Evolutionary conservation across 306 rosid species (phyloP).

Genomic region (Pyrus betulifolia): DNA sequence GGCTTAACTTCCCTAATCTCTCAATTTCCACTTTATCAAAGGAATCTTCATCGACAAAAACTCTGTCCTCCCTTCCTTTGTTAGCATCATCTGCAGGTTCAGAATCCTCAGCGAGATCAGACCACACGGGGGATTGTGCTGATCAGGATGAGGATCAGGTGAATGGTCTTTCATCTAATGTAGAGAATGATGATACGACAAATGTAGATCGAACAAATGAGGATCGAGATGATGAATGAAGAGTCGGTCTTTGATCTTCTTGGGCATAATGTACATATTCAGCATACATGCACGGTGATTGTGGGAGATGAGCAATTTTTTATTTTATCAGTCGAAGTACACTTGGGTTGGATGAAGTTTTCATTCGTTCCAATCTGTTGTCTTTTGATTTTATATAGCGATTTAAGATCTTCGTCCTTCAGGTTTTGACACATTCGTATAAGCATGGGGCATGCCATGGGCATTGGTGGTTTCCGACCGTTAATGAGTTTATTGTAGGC

Average conservation of each 20-base stretch:
- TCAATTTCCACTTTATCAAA: conserved; percentile 38
- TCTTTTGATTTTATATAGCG: background rate
- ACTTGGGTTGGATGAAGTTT: background rate
- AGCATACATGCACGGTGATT: background rate
- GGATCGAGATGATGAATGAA: conserved; percentile 32
- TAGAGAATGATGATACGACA: background rate
- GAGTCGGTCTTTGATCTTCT: conserved; percentile 12
- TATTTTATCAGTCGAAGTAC: background rate
- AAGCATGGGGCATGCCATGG: no score
- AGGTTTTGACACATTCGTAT: no score
- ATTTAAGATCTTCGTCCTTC: no score
- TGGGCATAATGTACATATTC: conserved; percentile 28
- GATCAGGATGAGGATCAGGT: conserved; percentile 12
- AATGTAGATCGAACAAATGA: conserved; percentile 8
- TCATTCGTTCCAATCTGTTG: background rate
- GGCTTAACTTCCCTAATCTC: conserved; percentile 73
- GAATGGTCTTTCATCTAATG: conserved; percentile 25
- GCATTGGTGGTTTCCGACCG: background rate
- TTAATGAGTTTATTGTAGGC: background rate
- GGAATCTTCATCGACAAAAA: conserved; percentile 23
- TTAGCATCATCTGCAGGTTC: conserved; percentile 22
- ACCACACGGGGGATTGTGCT: conserved; percentile 27
- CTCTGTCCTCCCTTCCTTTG: conserved; percentile 14
- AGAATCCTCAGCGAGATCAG: conserved; percentile 33
- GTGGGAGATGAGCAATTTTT: conserved; percentile 12